Evolutionary conservation across 202 grass and related monocot species (phyloP).

Genomic region (Cymbopogon flexuosus): DNA sequence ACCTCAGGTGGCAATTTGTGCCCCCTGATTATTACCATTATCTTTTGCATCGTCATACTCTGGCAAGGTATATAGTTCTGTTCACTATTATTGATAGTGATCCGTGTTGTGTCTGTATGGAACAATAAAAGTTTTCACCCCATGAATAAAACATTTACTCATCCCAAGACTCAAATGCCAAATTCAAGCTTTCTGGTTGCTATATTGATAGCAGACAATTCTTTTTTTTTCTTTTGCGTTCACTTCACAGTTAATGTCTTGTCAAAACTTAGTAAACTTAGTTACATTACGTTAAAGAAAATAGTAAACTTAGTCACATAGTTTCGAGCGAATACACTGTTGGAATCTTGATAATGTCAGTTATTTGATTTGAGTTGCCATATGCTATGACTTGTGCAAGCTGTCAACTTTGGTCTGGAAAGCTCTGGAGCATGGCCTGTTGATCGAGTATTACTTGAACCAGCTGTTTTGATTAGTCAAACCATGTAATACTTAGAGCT

Average conservation of each 20-base stretch:
- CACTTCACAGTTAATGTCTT: not conserved
- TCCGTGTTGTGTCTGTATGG: not conserved
- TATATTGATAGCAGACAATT: not conserved
- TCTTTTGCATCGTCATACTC: conserved; percentile 92
- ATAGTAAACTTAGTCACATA: not conserved
- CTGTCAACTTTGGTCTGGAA: not conserved
- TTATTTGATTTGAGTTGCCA: not conserved
- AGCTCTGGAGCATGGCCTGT: not conserved
- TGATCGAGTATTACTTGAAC: not conserved
- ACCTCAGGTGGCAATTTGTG: conserved; percentile 45
- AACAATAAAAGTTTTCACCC: not conserved
- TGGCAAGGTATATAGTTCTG: conserved; percentile 79
- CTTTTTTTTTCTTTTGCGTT: not conserved
- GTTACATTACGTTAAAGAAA: too few species aligned
- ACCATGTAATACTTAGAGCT: too few species aligned
- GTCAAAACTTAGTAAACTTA: not conserved
- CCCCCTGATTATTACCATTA: conserved; percentile 70
- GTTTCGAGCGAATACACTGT: not conserved
- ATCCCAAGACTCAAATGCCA: not conserved
- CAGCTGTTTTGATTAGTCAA: not conserved
- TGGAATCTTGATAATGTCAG: not conserved
- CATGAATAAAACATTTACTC: conserved; percentile 16
- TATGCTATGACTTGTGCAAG: not conserved
- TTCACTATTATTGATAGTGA: not conserved
- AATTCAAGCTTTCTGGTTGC: not conserved